These are phyloP conservation scores for Agaricus sinodeliciosus DNA, from an alignment of 768 basidiomycete genomes.

Conservation along the genomic window DNA sequence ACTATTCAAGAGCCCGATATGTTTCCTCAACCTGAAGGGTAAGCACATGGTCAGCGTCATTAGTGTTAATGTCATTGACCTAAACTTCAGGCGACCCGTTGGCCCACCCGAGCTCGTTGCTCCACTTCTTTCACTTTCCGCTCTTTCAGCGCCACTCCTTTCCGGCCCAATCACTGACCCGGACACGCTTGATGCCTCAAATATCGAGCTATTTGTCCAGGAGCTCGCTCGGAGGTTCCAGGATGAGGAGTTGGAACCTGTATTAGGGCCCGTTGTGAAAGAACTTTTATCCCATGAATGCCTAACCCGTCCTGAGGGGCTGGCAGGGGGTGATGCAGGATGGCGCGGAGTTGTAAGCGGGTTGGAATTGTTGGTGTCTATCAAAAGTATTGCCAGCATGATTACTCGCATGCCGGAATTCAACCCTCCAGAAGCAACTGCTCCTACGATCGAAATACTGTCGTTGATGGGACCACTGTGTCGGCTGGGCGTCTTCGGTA, in stretches of 20 bases:
- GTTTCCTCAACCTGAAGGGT: slow-evolving; percentile 88
- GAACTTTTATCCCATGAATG: slow-evolving; percentile 58
- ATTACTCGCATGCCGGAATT: slow-evolving; percentile 71
- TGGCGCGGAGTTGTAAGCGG: slow-evolving; percentile 89
- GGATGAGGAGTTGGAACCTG: slow-evolving; percentile 67
- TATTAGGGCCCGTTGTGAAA: slow-evolving; percentile 71
- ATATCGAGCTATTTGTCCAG: slow-evolving; percentile 75
- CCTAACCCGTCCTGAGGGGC: slow-evolving; percentile 58
- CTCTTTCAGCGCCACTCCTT: slow-evolving; percentile 60
- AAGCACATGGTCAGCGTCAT: slow-evolving; percentile 17
- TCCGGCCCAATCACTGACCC: slow-evolving; percentile 38
- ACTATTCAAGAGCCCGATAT: slow-evolving; percentile 88
- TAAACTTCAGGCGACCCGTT: slow-evolving; percentile 45
- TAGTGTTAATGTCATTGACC: background rate
- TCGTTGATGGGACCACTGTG: slow-evolving; percentile 83
- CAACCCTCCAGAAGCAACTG: slow-evolving; percentile 56
- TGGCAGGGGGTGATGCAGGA: slow-evolving; percentile 63
- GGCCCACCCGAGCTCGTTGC: slow-evolving; percentile 80
- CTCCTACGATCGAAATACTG: slow-evolving; percentile 52
- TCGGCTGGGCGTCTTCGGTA: slow-evolving; percentile 78
- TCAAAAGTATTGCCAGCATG: slow-evolving; percentile 81
- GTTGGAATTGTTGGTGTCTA: slow-evolving; percentile 68
- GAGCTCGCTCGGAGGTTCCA: slow-evolving; percentile 82
- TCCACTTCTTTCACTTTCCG: slow-evolving; percentile 69
- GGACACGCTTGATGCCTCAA: slow-evolving; percentile 51